A percentile compares a stretch with the other conserved stretches of the same genome.
Conservation (phyloP, 1,284 basidiomycete species). For the Grifola frondosa region DNA sequence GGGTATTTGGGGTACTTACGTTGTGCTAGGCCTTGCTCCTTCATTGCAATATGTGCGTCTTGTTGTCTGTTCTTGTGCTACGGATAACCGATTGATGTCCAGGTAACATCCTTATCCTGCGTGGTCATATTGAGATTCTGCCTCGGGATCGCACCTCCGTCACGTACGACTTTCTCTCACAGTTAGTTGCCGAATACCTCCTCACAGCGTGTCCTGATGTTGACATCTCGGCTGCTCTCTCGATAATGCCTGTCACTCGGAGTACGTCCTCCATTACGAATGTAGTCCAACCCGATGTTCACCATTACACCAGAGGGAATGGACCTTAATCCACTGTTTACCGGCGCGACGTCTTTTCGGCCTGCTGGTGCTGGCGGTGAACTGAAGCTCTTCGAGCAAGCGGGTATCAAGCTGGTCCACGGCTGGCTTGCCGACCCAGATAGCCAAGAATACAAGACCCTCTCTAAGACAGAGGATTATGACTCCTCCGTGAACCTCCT, state of each 20-base stretch:
- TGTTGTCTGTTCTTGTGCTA: slow-evolving; percentile 8
- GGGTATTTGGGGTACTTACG: slow-evolving; percentile 4
- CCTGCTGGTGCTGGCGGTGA: slow-evolving; percentile 66
- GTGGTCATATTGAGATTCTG: slow-evolving; percentile 71
- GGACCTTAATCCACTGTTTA: slow-evolving; percentile 84
- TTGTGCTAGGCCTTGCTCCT: slow-evolving; percentile 74
- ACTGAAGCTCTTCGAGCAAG: slow-evolving; percentile 82
- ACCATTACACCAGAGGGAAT: slow-evolving; percentile 59
- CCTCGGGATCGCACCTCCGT: slow-evolving; percentile 66
- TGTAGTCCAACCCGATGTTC: neutral
- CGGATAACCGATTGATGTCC: slow-evolving; percentile 13
- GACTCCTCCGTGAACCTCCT: slow-evolving; percentile 71
- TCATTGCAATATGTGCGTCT: slow-evolving; percentile 79
- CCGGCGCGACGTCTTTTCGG: slow-evolving; percentile 62
- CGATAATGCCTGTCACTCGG: slow-evolving; percentile 80
- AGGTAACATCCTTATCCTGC: slow-evolving; percentile 85
- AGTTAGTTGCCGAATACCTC: slow-evolving; percentile 82
- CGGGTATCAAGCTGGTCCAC: slow-evolving; percentile 79
- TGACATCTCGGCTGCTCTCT: slow-evolving; percentile 77
- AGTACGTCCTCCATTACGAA: slow-evolving; percentile 45
- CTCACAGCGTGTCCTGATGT: slow-evolving; percentile 57
- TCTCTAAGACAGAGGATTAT: slow-evolving; percentile 61
- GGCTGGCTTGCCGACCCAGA: slow-evolving; percentile 89
- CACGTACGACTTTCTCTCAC: slow-evolving; percentile 81
- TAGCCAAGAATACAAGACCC: slow-evolving; percentile 55